Evolutionary conservation across 2,329 filamentous ascomycete species (phyloP), one percentile per base, ranked within the genome.

Genomic region (Ophiocordyceps camponoti-leonardi): DNA sequence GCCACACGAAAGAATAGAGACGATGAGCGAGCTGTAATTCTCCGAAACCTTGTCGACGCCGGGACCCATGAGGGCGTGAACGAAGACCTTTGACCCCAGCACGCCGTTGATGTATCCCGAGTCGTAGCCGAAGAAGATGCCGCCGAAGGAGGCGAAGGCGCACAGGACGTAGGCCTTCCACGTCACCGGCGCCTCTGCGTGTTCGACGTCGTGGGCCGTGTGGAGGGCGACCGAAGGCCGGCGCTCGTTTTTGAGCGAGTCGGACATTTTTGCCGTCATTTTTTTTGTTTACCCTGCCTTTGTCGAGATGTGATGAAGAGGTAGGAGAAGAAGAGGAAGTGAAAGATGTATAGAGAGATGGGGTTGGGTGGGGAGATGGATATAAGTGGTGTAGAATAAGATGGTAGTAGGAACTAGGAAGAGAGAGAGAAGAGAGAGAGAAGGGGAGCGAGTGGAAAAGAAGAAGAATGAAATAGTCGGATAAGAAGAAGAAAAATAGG

Each of bases 81-180:
- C 68, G 64, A 81, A 79, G 60, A 64, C 62, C 13, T 57, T 39
- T 51, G 68, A 66, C 52, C 67, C 73, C 39, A 73, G 64, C 48
- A 81, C 75, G 58, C 77, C 77, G 59, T 77, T 78, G 67, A 84
- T 83, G 65, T 83, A 83, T 53, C 82, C 83, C 40, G 81, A 83
- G 56, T 86, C 83, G 63, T 83, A 87, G 44, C 83, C 83, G 63
- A 86, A 83, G 67, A 86, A 81, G 64, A 85, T 82, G 61, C 76
- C 79, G 56, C 79, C 79, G 49, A 83, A 81, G 31, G 79, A 77
- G 49, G 79, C 79, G 51, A 83, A 83, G 51, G 76, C 79, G 61
- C 79, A 83, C 57, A 83, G 73, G 44, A 81, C 49, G 61, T 83
- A 83, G 46, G 79, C 79, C 67, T 79, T 78, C 63, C 75, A 64